Evolutionary conservation across 2,329 filamentous ascomycete species (phyloP).

Genomic region (Calonectria pseudoturangicola): DNA sequence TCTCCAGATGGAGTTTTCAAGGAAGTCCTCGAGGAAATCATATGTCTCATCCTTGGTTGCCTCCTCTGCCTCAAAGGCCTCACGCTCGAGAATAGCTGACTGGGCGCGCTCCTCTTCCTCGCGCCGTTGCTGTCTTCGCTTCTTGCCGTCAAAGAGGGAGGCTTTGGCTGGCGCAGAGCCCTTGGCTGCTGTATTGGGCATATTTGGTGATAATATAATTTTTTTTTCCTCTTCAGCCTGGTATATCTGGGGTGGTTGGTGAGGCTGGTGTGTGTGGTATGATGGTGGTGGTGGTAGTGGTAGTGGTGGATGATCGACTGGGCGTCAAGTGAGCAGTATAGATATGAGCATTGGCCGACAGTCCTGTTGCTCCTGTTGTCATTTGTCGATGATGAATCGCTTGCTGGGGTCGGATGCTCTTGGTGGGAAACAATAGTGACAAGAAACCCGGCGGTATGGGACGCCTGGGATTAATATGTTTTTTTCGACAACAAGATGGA

Average conservation of each 20-base stretch:
- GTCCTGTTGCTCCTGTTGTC: conserved; percentile 28
- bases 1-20: conserved; percentile 55
- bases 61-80: conserved; percentile 55
- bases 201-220: conserved; percentile 43
- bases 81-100: conserved; percentile 40
- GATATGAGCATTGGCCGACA: conserved; percentile 8
- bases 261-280: conserved; percentile 33
- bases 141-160: conserved; percentile 54
- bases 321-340: conserved; percentile 7
- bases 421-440: not conserved
- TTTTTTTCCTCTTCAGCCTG: too few species aligned
- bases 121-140: conserved; percentile 49
- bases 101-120: conserved; percentile 47
- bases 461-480: conserved; percentile 24
- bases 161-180: conserved; percentile 43
- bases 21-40: conserved; percentile 58
- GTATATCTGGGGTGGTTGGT: conserved; percentile 40
- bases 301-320: conserved; percentile 2
- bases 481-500: not conserved
- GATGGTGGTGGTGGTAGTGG: conserved; percentile 5
- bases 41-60: conserved; percentile 56
- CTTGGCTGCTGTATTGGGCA: conserved; percentile 43
- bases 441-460: not conserved
- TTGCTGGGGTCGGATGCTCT: not conserved
- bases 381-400: conserved; percentile 13